Evolutionary conservation across 1,284 basidiomycete genomes (phyloP), one percentile per base, ranked within the genome.

Genomic region (Naganishia sp.): DNA sequence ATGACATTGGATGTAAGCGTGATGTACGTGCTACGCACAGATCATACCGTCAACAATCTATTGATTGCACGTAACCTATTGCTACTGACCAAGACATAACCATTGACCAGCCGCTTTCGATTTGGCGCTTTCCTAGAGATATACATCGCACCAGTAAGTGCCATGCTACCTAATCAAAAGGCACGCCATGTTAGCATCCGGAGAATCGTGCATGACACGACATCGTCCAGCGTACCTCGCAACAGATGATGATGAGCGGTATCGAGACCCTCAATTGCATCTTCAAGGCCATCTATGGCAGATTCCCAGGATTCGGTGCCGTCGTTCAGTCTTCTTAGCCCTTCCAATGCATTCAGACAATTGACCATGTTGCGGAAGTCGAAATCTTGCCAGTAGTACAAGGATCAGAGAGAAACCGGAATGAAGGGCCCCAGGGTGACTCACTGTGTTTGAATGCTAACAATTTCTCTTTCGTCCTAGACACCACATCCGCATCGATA

Each of bases 341-440:
- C 42, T 28, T 54, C 23, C n/a, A 73, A 31, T 6, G 66, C 61
- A 46, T 70, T 17, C 47, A 73, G 21, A 41, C 67, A 49, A 23
- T 67, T 35, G 42, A 70, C 15, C 58, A 72, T 53, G 43, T 60
- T 50, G 35, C 54, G 13, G 45, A 69, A 68, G 15, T 71, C 70
- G 21, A 60, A 47, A 32, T 66, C 65, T 66, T 25, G n/a, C 23
- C 18, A 13, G 28, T 15, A 13, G 35, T 47, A 50, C 39, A 3
- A 46, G 3, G 32, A 42, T 43, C 18, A 35, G 32, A 10, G 15
- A 10, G 15, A n/a, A 15, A 25, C 25, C 43, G 11, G n/a, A 41
- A 41, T 49, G 43, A 5, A 17, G 42, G 17, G 6, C 13, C 6
- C 28, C 2, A 35, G 13, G 15, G 13, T n/a, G 6, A 60, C 65